A percentile compares a stretch with the other conserved stretches of the same genome.
phyloP scores from a whole-genome alignment of 1,139 yeast species.

The Taphrina flavorubra region DNA sequence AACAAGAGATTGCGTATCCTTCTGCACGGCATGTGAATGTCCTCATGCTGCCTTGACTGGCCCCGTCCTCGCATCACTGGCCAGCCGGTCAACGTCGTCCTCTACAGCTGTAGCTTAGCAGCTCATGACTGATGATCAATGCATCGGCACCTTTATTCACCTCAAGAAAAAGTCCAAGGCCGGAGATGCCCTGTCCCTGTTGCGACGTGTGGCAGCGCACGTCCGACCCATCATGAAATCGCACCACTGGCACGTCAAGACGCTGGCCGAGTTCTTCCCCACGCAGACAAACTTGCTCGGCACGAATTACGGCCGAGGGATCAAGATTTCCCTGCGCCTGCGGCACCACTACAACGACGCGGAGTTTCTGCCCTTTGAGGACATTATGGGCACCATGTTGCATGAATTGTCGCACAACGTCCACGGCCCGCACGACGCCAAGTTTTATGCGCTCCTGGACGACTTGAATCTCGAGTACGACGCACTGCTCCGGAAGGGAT shows the following conservation, averaged over 20 bases:
- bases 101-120: no score
- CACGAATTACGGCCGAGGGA: conserved; percentile 83
- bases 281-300: conserved; percentile 71
- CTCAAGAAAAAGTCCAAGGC: conserved; percentile 23
- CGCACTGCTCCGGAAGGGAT: conserved; percentile 58
- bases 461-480: conserved; percentile 66
- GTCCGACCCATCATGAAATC: conserved; percentile 71
- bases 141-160: conserved; percentile 23
- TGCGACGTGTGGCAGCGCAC: conserved; percentile 34
- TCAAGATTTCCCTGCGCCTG: conserved; percentile 72
- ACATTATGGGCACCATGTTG: conserved; percentile 77
- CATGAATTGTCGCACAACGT: conserved; percentile 87
- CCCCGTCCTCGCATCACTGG: no score
- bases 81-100: no score
- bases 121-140: conserved; percentile 5
- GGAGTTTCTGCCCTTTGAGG: conserved; percentile 68
- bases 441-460: conserved; percentile 70
- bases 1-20: no score
- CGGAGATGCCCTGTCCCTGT: conserved; percentile 13
- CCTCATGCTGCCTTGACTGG: no score
- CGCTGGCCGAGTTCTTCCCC: conserved; percentile 86
- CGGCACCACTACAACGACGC: conserved; percentile 63
- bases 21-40: no score
- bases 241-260: conserved; percentile 68
- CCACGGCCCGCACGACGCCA: conserved; percentile 77